Evolutionary conservation across 345 rosid genomes (phyloP).

Genomic region (Corchorus capsularis): DNA sequence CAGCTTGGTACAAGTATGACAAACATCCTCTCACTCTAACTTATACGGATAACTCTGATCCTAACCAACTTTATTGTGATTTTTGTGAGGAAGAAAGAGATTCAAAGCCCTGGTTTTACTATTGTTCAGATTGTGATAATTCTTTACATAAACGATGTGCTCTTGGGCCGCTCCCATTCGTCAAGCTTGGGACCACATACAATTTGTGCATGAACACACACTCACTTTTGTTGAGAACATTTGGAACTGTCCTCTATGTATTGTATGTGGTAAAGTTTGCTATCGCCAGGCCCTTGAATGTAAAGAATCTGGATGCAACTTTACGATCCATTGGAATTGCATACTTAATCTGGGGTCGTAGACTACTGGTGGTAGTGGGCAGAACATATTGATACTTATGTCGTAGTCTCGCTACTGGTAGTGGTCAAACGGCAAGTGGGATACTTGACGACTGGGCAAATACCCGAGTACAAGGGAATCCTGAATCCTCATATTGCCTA

Average conservation of each 20-base stretch:
- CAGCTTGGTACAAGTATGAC: constrained; percentile 10
- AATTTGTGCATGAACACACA: neutral
- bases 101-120: constrained; percentile 14
- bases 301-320: too few species aligned
- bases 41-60: neutral
- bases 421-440: constrained; percentile 14
- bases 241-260: too few species aligned
- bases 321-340: too few species aligned
- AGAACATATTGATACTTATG: too few species aligned
- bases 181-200: neutral
- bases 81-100: constrained; percentile 22
- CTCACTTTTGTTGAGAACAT: neutral
- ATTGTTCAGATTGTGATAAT: neutral
- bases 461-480: constrained; percentile 32
- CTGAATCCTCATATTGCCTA: constrained; percentile 29
- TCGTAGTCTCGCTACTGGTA: too few species aligned
- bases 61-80: constrained; percentile 12
- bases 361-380: too few species aligned
- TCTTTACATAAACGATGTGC: neutral
- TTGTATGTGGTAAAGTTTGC: too few species aligned
- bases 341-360: too few species aligned
- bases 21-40: constrained; percentile 13
- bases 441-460: constrained; percentile 45
- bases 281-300: too few species aligned
- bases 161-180: neutral